Base-by-base conservation (phyloP, 129 eudicot genomes). In the Chrysanthemum seticuspe region DNA sequence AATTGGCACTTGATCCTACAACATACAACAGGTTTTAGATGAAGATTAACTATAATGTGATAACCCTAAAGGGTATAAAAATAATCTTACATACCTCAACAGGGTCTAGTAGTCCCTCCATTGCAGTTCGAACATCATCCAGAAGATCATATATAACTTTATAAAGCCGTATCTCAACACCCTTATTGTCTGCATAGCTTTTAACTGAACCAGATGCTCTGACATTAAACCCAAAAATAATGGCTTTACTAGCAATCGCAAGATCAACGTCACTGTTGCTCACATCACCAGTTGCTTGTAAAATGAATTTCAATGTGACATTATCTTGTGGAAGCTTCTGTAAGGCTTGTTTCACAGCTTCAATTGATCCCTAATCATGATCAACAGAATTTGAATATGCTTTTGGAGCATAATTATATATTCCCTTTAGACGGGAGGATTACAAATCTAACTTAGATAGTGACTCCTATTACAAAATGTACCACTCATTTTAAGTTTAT, bases 321-420 rank as follows among this genome's bases (percentile, higher is more conserved):
- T 88, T 94, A 64, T 86, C 89, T 80, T 94, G 99, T 58, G 99
- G 99, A 62, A 94, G 99, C 76, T 81, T 89, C 79, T 88, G 93
- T 68, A 94, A 84, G 54, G 99, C 99, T 86, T 88, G 96, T 74
- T 83, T 84, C 67, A 88, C 82, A 68, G 99, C 99, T 84, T 94
- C 99, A 25, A 90, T 88, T 62, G 99, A 90, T 81, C 99, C 99
- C 99, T 94, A 71, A 69, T 50, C 77, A 79, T 58, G 29, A 69
- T 72, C 49, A 61, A 79, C 44, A 79, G 9, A 29, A 47, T 63
- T 63, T 53, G 57, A 56, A 44, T 23, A 4, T 13, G 82, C 2
- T 63, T 74, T 63, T 25, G 36, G 51, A 69, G 48, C 55, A 69
- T 54, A 53, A 63, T 63, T n/a, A 62, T 12, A 68, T 13, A 66